Conservation (phyloP, 768 basidiomycete genomes). For the Myochromella boudieri region DNA sequence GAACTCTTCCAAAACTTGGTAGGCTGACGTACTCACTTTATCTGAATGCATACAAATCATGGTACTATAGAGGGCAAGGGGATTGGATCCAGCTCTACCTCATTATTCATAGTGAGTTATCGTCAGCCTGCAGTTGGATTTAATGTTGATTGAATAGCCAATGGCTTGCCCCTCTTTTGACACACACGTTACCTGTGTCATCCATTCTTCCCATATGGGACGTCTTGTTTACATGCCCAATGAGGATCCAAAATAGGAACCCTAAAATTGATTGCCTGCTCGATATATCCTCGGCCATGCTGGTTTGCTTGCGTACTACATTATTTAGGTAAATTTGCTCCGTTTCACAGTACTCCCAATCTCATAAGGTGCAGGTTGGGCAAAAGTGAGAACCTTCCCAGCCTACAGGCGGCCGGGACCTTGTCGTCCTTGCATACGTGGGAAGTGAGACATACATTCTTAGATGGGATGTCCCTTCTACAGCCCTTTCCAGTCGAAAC, state of each 20-base stretch:
- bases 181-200: slow-evolving; percentile 68
- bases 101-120: slow-evolving; percentile 79
- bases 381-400: slow-evolving; percentile 40
- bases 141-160: slow-evolving; percentile 41
- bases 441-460: slow-evolving; percentile 63
- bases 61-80: slow-evolving; percentile 49
- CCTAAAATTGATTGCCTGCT: slow-evolving; percentile 70
- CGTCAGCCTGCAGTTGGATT: not conserved
- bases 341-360: not conserved
- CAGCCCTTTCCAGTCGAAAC: slow-evolving; percentile 63
- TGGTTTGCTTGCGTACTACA: slow-evolving; percentile 53
- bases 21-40: slow-evolving; percentile 20
- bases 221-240: slow-evolving; percentile 59
- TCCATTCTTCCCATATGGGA: slow-evolving; percentile 71
- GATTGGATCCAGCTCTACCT: slow-evolving; percentile 68
- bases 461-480: slow-evolving; percentile 64
- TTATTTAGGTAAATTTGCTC: slow-evolving; percentile 49
- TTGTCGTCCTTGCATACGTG: slow-evolving; percentile 43
- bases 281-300: slow-evolving; percentile 69
- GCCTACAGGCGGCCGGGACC: slow-evolving; percentile 57
- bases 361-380: slow-evolving; percentile 45
- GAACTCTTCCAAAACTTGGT: slow-evolving; percentile 66
- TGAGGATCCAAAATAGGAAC: slow-evolving; percentile 52
- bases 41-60: not conserved
- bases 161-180: slow-evolving; percentile 71